Base-by-base conservation (phyloP, 768 basidiomycete species). In the Tricholomella constricta region DNA sequence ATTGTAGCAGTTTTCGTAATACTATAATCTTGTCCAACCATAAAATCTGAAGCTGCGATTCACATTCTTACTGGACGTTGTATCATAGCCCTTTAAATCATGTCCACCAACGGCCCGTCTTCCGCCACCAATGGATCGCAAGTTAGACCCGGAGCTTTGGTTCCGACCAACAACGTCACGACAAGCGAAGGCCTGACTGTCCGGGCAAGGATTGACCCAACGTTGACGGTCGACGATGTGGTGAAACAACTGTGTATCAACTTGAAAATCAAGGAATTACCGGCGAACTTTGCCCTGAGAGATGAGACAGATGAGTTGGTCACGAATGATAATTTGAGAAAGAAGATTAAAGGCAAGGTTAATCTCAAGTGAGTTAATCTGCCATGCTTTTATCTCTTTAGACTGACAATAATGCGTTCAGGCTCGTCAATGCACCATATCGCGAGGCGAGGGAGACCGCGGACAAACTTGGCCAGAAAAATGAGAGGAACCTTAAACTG, bases 81-180 rank as follows among this genome's bases (percentile, higher is more conserved):
- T 27, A 35, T 34, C 50, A 48, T 47, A 47, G 35, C 41, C 43
- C 31, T 7, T 42, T 45, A 34, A 44, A 32, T 35, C 34, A 64
- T 65, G 60, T 48, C 60, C 27, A 41, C 62, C 42, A 57, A 60
- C 38, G 54, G 51, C 26, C 45, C 45, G 6, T 62, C 73, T 19
- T 61, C 71, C 25, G 62, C 70, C 48, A 63, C 68, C 57, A 71
- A 75, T 65, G 76, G 77, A 50, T 53, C 70, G 8, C 65, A 67
- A 50, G 57, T 68, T 46, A 78, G 78, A 68, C 64, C 81, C 11
- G 71, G 73, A 6, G 67, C 76, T 6, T 76, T 91, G 27, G 81
- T 91, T 2, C 91, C 91, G 7, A 94, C 91, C 9, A 94, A 94
- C 69, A 89, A 80, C 51, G 89, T 94, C 45, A 85, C 88, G 2